Evolutionary conservation across 192 early-diverging fungal genomes (phyloP).

Genomic region (Chytriomyces hyalinus): DNA sequence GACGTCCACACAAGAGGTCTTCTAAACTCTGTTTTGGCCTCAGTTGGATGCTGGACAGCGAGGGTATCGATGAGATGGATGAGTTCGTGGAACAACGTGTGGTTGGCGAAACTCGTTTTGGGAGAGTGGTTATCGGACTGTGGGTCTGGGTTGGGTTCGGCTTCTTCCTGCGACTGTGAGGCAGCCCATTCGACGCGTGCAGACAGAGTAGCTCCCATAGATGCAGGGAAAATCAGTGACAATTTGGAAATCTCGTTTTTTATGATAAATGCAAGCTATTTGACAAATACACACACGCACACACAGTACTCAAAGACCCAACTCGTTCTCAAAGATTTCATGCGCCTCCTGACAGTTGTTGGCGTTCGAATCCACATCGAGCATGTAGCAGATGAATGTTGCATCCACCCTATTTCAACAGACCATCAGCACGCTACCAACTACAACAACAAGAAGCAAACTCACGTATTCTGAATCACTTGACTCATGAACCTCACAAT

Average conservation of each 20-base stretch:
- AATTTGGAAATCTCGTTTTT: not conserved
- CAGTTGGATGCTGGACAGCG: slow-evolving; percentile 48
- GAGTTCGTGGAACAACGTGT: slow-evolving; percentile 55
- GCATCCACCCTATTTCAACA: slow-evolving; percentile 67
- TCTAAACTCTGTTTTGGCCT: slow-evolving; percentile 57
- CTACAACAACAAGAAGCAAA: slow-evolving; percentile 2
- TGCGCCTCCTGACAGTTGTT: slow-evolving; percentile 52
- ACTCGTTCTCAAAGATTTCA: slow-evolving; percentile 44
- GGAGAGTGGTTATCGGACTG: slow-evolving; percentile 14
- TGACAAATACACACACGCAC: not conserved
- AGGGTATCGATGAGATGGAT: slow-evolving; percentile 52
- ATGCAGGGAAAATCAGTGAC: not conserved
- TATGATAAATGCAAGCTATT: not conserved
- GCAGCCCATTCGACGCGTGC: slow-evolving; percentile 41
- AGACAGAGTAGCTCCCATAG: slow-evolving; percentile 56
- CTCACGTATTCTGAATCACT: slow-evolving; percentile 79
- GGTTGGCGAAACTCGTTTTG: slow-evolving; percentile 52
- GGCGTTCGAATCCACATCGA: slow-evolving; percentile 72
- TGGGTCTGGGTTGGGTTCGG: not conserved
- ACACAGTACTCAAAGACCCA: slow-evolving; percentile 23
- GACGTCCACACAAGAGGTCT: slow-evolving; percentile 52
- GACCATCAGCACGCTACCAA: not conserved
- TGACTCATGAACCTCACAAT: slow-evolving; percentile 70
- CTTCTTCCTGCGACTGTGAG: not conserved
- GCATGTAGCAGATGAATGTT: slow-evolving; percentile 78